Conservation (phyloP, 1,284 basidiomycete species). For the Cryptococcus amylolentus region DNA sequence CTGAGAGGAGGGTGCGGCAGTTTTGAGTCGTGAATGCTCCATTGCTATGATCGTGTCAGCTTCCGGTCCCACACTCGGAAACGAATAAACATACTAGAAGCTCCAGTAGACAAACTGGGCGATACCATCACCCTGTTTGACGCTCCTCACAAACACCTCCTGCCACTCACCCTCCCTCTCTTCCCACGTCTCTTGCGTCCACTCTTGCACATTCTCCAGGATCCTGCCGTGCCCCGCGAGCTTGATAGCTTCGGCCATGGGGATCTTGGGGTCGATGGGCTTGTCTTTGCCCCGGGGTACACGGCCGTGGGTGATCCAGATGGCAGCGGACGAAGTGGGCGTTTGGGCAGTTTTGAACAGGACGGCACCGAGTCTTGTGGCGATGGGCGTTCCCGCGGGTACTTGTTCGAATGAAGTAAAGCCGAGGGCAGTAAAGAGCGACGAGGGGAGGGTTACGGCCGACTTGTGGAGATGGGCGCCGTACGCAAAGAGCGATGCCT, state of each 20-base stretch:
- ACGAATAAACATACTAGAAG: conserved; percentile 47
- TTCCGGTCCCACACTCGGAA: not conserved
- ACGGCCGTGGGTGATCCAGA: conserved; percentile 53
- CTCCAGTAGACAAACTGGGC: conserved; percentile 51
- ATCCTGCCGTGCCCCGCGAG: conserved; percentile 35
- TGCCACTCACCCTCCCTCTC: conserved; percentile 48
- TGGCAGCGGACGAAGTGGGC: conserved; percentile 19
- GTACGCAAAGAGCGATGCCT: conserved; percentile 49
- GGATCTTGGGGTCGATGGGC: conserved; percentile 50
- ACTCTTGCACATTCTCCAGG: conserved; percentile 45
- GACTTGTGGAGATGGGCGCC: conserved; percentile 46
- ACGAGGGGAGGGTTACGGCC: conserved; percentile 20
- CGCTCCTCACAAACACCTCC: conserved; percentile 49
- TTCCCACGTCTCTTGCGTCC: conserved; percentile 35
- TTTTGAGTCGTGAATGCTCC: conserved; percentile 52
- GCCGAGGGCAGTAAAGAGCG: conserved; percentile 19
- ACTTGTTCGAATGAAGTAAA: conserved; percentile 20
- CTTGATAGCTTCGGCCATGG: conserved; percentile 45
- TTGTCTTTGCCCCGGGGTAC: conserved; percentile 47
- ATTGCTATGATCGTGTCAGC: conserved; percentile 36
- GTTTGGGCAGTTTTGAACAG: conserved; percentile 45
- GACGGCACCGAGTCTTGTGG: conserved; percentile 50
- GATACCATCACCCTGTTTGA: conserved; percentile 31
- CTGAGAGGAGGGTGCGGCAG: conserved; percentile 47
- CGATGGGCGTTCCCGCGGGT: conserved; percentile 46